A percentile compares a stretch with the other conserved stretches of the same genome.
These are phyloP conservation scores for Rubroshorea leprosula DNA, from an alignment of 345 rosid genomes.

Conservation along the genomic window DNA sequence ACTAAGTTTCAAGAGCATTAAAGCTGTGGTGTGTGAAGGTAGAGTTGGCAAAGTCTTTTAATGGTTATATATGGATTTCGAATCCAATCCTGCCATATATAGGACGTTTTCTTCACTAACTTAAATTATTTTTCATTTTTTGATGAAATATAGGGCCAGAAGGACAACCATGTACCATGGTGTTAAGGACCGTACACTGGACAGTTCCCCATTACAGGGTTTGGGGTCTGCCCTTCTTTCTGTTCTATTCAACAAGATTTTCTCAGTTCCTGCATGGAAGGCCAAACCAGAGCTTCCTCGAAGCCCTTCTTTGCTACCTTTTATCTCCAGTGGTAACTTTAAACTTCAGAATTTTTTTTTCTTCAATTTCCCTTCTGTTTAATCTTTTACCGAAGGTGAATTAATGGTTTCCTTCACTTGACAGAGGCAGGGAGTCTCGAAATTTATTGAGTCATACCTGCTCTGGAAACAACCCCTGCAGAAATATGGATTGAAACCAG, in stretches of 20 bases:
- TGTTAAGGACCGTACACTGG: slow-evolving; percentile 77
- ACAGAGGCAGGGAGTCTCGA: slow-evolving; percentile 65
- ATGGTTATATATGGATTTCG: too few species aligned
- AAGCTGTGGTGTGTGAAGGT: too few species aligned
- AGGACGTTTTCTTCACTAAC: too few species aligned
- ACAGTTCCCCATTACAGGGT: slow-evolving; percentile 74
- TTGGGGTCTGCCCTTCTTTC: slow-evolving; percentile 87
- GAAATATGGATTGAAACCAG: slow-evolving; percentile 74
- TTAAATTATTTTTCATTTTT: background rate
- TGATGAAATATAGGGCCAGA: slow-evolving; percentile 9
- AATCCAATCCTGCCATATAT: too few species aligned
- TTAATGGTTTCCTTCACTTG: background rate
- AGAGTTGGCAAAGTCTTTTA: too few species aligned
- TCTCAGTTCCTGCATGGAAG: slow-evolving; percentile 75
- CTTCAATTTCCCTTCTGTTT: background rate
- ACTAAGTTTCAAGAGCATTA: too few species aligned
- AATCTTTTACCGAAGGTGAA: too few species aligned
- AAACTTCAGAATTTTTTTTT: background rate
- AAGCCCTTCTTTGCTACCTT: slow-evolving; percentile 42
- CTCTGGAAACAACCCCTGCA: slow-evolving; percentile 61
- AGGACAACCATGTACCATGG: slow-evolving; percentile 57
- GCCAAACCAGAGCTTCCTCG: slow-evolving; percentile 60
- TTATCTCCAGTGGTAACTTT: slow-evolving; percentile 53
- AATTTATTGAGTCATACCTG: slow-evolving; percentile 80
- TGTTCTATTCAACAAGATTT: slow-evolving; percentile 80